Evolutionary conservation across 345 rosid genomes (phyloP), one percentile per base, ranked within the genome.

Genomic region (Salix dunnii): DNA sequence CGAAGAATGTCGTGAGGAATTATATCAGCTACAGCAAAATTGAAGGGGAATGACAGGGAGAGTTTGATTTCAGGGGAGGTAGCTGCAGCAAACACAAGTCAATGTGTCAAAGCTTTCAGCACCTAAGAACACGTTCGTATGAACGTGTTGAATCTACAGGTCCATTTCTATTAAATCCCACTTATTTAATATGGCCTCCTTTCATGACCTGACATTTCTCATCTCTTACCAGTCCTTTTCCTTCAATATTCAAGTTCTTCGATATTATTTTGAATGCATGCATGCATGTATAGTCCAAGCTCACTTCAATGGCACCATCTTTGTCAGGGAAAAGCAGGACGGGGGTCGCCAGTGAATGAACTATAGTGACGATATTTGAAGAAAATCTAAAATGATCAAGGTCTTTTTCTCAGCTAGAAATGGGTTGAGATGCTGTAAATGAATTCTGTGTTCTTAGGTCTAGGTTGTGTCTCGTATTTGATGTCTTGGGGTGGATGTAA

Each of bases 71-170:
- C 30, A 21, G 6, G 28, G n/a, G 51, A 65, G 30, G 51, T 1
- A 46, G 71, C 66, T 51, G 58, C 60, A 76, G 16, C 78, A 14
- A 69, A 67, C 62, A 38, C 8, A 7, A 16, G 82, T 76, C 84
- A 61, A 27, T 2, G 1, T 5, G 61, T 74, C 72, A 6, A 60
- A 43, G 66, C 43, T 67, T 71, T 68, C 71, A 74, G 73, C 75
- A 42, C 46, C 3, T 17, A 1, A 7, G 21, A 72, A 9, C 83
- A 71, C 77, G 51, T 3, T 78, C 0, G 66, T 67, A 75, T 74
- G 77, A 76, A 81, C 67, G 73, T 14, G 58, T 55, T 55, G 86
- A 77, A 68, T 67, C 86, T 55, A 55, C 21, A 25, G 23, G 74
- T 70, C 51, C 73, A 27, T 67, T 48, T 38, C 18, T 27, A 3